Conservation (phyloP, 192 early-diverging fungal species). For the Spinellus fusiger region DNA sequence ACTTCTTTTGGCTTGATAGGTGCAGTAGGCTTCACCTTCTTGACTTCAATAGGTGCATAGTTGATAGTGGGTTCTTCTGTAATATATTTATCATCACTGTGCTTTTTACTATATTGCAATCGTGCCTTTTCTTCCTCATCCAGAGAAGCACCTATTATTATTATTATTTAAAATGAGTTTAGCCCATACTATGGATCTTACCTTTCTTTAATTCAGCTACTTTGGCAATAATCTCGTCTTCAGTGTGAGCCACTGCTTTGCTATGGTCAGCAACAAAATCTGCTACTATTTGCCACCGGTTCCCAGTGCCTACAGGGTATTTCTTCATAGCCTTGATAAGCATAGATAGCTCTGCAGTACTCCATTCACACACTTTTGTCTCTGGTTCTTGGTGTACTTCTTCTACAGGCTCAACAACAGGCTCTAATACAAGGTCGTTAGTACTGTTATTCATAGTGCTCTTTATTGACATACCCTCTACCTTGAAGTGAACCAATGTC, state of each 20-base stretch:
- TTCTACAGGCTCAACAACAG: neutral
- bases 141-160: constrained; percentile 12
- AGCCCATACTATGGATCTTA: constrained; percentile 8
- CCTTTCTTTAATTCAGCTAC: constrained; percentile 66
- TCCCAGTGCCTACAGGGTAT: constrained; percentile 71
- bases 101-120: constrained; percentile 32
- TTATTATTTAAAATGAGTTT: constrained; percentile 10
- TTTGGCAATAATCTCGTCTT: constrained; percentile 70
- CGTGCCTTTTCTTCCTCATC: constrained; percentile 32
- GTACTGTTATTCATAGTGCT: neutral
- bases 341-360: constrained; percentile 60
- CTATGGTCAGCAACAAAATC: constrained; percentile 73
- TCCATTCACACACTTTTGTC: constrained; percentile 39
- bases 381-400: neutral
- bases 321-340: constrained; percentile 79
- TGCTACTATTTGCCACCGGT: constrained; percentile 74
- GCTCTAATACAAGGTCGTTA: neutral
- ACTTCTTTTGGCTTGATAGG: neutral
- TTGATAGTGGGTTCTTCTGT: constrained; percentile 45
- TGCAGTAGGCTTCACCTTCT: constrained; percentile 1
- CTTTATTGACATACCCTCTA: constrained; percentile 24
- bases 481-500: neutral
- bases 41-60: constrained; percentile 36
- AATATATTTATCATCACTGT: constrained; percentile 25
- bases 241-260: constrained; percentile 45